Percentiles rank a stretch among this genome's conserved stretches.
phyloP scores from a whole-genome alignment of 2,329 filamentous ascomycete genomes.

The Apiospora sp. region DNA sequence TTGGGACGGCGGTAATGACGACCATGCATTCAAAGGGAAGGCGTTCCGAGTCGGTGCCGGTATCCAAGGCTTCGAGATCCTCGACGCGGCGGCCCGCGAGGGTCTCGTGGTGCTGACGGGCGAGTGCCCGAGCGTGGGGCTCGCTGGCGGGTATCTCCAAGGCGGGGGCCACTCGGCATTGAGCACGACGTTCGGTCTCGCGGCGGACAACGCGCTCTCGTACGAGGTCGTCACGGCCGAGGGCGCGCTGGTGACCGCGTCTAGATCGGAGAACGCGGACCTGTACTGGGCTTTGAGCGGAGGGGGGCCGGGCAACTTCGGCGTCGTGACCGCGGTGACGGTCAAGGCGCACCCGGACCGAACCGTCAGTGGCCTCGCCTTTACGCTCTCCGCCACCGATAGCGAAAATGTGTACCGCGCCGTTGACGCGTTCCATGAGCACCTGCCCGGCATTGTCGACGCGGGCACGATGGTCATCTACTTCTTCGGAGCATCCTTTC shows the following conservation, averaged over 20 bases:
- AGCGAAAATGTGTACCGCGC: conserved; percentile 32
- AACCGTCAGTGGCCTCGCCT: conserved; percentile 32
- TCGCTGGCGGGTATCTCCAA: conserved; percentile 67
- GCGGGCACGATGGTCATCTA: conserved; percentile 37
- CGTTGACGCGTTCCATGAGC: conserved; percentile 36
- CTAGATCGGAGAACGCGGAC: conserved; percentile 51
- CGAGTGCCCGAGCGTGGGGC: conserved; percentile 61
- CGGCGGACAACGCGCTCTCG: conserved; percentile 63
- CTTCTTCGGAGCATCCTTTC: conserved; percentile 31
- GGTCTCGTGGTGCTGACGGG: conserved; percentile 56
- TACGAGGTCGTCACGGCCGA: conserved; percentile 52
- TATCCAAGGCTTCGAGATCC: conserved; percentile 53
- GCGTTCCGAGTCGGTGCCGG: conserved; percentile 60
- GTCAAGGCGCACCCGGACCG: conserved; percentile 34
- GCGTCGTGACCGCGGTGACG: conserved; percentile 48
- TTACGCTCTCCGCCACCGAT: conserved; percentile 30
- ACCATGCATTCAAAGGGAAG: conserved; percentile 51
- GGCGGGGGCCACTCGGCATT: conserved; percentile 67
- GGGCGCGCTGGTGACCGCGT: conserved; percentile 47
- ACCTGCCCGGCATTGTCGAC: conserved; percentile 36
- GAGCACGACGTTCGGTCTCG: conserved; percentile 62
- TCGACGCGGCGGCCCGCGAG: conserved; percentile 44
- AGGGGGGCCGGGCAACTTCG: conserved; percentile 59
- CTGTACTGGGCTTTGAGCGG: conserved; percentile 62
- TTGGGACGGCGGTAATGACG: no score